A percentile compares a stretch with the other conserved stretches of the same genome.
Conservation (phyloP, 2,329 filamentous ascomycete genomes). For the Capronia epimyces region DNA sequence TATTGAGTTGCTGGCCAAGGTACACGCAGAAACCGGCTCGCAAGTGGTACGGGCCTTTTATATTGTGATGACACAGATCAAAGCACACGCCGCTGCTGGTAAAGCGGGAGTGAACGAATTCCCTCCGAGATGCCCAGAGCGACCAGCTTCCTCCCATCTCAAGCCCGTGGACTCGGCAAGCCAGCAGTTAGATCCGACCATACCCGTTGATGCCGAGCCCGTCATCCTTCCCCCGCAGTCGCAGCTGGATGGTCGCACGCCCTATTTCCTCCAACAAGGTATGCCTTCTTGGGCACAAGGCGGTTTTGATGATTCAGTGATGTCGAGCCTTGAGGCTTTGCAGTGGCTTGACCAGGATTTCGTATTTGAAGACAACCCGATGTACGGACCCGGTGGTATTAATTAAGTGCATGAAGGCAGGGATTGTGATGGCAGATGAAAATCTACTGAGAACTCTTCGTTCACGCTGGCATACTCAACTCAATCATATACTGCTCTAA, state of each 20-base stretch:
- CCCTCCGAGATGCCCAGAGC: too few species aligned
- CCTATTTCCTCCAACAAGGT: neutral
- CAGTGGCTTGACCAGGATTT: constrained; percentile 22
- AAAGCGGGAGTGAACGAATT: too few species aligned
- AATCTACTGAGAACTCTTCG: too few species aligned
- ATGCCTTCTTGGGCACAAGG: constrained; percentile 2
- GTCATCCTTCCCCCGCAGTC: neutral
- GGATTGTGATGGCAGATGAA: too few species aligned
- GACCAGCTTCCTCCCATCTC: neutral
- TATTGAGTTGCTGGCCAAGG: constrained; percentile 59
- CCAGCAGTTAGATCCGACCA: neutral
- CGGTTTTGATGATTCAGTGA: constrained; percentile 8
- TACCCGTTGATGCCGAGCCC: neutral
- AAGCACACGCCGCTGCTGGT: constrained; percentile 8
- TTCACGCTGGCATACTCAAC: too few species aligned
- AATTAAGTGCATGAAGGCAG: too few species aligned
- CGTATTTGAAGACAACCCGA: constrained; percentile 9
- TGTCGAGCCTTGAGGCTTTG: constrained; percentile 17
- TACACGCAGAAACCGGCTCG: constrained; percentile 15
- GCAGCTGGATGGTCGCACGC: neutral
- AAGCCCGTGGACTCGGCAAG: neutral
- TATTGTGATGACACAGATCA: constrained; percentile 18
- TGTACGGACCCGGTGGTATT: neutral
- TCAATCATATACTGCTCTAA: too few species aligned
- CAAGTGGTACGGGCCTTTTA: constrained; percentile 16